Conservation (phyloP, 495 filamentous ascomycete species). For the Sabuloglossum arenarium region DNA sequence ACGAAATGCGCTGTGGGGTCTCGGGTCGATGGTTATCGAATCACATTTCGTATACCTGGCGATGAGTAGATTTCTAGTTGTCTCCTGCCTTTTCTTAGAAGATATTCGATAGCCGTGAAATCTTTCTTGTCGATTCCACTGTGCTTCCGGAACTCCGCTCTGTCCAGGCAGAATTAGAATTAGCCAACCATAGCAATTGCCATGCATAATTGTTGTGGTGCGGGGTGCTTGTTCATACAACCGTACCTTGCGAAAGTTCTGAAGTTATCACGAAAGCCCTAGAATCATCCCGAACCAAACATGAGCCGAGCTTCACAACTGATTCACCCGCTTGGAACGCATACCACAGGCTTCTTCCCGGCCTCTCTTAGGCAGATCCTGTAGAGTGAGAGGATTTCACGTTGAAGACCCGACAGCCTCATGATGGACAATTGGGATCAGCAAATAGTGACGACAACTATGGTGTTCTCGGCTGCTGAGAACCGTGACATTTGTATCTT, state of each 20-base stretch:
- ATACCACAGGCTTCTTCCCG: constrained; percentile 58
- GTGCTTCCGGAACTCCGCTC: constrained; percentile 58
- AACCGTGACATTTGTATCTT: too few species aligned
- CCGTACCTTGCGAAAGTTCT: constrained; percentile 31
- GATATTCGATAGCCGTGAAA: constrained; percentile 71
- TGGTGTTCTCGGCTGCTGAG: too few species aligned
- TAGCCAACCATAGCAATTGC: neutral
- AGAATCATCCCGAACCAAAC: neutral
- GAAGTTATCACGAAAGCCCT: constrained; percentile 34
- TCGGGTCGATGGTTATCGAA: constrained; percentile 4
- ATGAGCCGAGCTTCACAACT: neutral
- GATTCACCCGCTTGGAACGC: constrained; percentile 17
- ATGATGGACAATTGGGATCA: constrained; percentile 17
- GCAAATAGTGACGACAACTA: too few species aligned
- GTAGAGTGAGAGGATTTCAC: constrained; percentile 71
- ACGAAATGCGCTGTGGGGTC: too few species aligned
- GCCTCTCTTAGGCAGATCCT: constrained; percentile 63
- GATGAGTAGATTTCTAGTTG: constrained; percentile 74
- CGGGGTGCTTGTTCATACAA: too few species aligned
- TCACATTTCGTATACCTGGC: constrained; percentile 67
- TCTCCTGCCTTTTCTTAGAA: constrained; percentile 62
- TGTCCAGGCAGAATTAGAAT: constrained; percentile 14
- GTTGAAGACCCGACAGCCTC: constrained; percentile 75
- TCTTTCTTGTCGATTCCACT: constrained; percentile 60
- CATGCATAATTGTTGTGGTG: neutral